These are phyloP conservation scores for Phytopythium kandeliae DNA, from an alignment of 352 stramenopile species.

Conservation along the genomic window DNA sequence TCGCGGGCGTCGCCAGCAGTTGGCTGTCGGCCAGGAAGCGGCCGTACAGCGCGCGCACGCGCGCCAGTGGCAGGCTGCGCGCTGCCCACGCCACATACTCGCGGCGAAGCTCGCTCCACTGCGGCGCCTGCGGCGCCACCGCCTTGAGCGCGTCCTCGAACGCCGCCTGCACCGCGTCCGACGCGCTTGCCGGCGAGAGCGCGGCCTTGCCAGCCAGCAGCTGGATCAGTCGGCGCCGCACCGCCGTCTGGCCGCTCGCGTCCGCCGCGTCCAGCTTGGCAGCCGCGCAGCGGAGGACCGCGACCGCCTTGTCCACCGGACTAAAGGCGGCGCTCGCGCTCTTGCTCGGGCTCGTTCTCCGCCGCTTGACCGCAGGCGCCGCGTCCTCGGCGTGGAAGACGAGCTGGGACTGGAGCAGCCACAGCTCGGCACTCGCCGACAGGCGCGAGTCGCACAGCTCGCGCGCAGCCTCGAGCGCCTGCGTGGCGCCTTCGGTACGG, in stretches of 20 bases:
- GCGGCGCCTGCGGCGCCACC: constrained; percentile 22
- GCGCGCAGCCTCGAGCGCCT: constrained; percentile 33
- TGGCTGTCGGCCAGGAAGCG: constrained; percentile 64
- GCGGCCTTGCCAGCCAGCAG: constrained; percentile 30
- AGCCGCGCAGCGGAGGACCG: constrained; percentile 44
- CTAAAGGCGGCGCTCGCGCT: constrained; percentile 8
- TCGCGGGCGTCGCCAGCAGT: constrained; percentile 52
- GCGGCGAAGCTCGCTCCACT: constrained; percentile 54
- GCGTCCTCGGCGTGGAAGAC: constrained; percentile 38
- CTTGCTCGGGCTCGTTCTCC: constrained; percentile 25
- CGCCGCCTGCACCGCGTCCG: constrained; percentile 29
- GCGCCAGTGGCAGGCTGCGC: constrained; percentile 21
- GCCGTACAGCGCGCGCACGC: constrained; percentile 51
- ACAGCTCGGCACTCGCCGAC: constrained; percentile 36
- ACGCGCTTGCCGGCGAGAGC: constrained; percentile 1
- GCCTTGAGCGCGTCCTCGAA: constrained; percentile 47
- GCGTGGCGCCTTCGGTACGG: constrained; percentile 47
- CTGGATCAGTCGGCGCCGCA: constrained; percentile 52
- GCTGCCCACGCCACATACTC: constrained; percentile 64
- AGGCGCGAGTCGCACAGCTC: constrained; percentile 34
- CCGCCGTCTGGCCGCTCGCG: constrained; percentile 32
- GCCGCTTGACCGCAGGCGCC: constrained; percentile 27
- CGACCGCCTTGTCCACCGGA: constrained; percentile 28
- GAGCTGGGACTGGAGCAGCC: constrained; percentile 71
- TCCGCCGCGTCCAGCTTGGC: constrained; percentile 34